phyloP scores from a whole-genome alignment of 805 yeast genomes.

The Ogataea pini region DNA sequence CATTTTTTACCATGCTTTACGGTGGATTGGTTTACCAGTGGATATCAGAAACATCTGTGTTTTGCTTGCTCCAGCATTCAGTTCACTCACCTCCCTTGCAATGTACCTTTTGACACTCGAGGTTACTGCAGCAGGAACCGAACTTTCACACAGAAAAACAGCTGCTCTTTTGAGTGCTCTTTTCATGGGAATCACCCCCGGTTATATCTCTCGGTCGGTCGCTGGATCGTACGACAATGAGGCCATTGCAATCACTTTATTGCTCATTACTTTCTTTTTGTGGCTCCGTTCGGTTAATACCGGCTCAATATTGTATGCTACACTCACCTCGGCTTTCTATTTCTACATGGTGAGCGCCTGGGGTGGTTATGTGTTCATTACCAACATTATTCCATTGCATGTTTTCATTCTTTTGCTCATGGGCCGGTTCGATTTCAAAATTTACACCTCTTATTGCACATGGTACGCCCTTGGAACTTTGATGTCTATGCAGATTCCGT shows the following conservation, averaged over 20 bases:
- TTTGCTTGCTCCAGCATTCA: slow-evolving; percentile 92
- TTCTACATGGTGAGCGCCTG: slow-evolving; percentile 99
- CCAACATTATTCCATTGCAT: slow-evolving; percentile 95
- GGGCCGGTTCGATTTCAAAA: slow-evolving; percentile 86
- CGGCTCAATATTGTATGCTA: slow-evolving; percentile 84
- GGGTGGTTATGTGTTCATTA: slow-evolving; percentile 99
- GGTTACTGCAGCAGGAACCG: slow-evolving; percentile 65
- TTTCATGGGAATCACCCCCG: slow-evolving; percentile 97
- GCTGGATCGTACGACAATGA: slow-evolving; percentile 99
- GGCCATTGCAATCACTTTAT: slow-evolving; percentile 94
- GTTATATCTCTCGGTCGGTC: slow-evolving; percentile 96
- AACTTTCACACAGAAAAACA: slow-evolving; percentile 38
- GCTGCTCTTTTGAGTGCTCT: slow-evolving; percentile 92
- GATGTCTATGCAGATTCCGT: slow-evolving; percentile 99
- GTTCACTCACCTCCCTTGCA: slow-evolving; percentile 87
- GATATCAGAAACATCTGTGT: slow-evolving; percentile 97
- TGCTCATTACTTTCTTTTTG: slow-evolving; percentile 92
- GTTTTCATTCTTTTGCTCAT: slow-evolving; percentile 84
- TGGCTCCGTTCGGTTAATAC: slow-evolving; percentile 94
- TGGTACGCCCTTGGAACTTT: slow-evolving; percentile 98
- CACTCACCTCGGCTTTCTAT: slow-evolving; percentile 82
- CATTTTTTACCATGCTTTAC: slow-evolving; percentile 73
- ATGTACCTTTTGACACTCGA: slow-evolving; percentile 87
- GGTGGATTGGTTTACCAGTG: slow-evolving; percentile 71
- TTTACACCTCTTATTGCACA: slow-evolving; percentile 90